phyloP scores from a whole-genome alignment of 2,329 filamentous ascomycete genomes.

The Fusarium nodosum region DNA sequence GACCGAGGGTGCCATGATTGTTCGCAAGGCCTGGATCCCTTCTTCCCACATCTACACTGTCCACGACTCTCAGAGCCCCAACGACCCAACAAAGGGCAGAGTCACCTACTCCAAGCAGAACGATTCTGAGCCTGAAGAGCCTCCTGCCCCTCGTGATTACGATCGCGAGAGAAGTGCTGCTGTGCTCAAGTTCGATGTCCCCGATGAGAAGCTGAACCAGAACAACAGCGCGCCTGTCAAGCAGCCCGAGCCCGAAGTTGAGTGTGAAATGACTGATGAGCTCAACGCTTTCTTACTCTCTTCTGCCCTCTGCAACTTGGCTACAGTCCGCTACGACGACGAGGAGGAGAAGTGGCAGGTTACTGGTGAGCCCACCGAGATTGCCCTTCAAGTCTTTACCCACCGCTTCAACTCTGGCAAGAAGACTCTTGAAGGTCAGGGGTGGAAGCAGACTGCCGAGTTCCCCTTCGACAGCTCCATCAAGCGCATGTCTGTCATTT shows the following conservation, averaged over 20 bases:
- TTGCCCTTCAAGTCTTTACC: constrained; percentile 81
- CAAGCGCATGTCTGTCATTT: constrained; percentile 85
- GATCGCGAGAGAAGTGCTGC: constrained; percentile 72
- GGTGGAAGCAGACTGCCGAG: constrained; percentile 76
- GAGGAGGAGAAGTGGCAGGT: constrained; percentile 73
- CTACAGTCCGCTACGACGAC: constrained; percentile 69
- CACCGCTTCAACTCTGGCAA: constrained; percentile 74
- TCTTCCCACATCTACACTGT: constrained; percentile 69
- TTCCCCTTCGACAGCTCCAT: constrained; percentile 84
- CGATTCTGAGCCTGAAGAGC: constrained; percentile 51
- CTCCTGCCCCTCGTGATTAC: constrained; percentile 65
- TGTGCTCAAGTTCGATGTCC: constrained; percentile 73
- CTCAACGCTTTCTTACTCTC: constrained; percentile 67
- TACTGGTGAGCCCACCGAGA: constrained; percentile 79
- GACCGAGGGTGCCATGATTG: constrained; percentile 78
- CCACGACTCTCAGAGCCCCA: constrained; percentile 71
- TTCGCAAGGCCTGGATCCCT: constrained; percentile 75
- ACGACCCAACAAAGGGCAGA: constrained; percentile 70
- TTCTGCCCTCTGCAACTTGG: constrained; percentile 74
- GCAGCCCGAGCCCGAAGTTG: constrained; percentile 52
- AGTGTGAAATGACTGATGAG: constrained; percentile 64
- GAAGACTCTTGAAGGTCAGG: constrained; percentile 63
- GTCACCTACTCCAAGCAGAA: constrained; percentile 62
- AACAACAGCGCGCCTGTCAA: constrained; percentile 48
- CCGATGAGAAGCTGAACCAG: constrained; percentile 66